Evolutionary conservation across 148 eudicot species (phyloP), one percentile per base, ranked within the genome.

Genomic region (Oxyria digyna): DNA sequence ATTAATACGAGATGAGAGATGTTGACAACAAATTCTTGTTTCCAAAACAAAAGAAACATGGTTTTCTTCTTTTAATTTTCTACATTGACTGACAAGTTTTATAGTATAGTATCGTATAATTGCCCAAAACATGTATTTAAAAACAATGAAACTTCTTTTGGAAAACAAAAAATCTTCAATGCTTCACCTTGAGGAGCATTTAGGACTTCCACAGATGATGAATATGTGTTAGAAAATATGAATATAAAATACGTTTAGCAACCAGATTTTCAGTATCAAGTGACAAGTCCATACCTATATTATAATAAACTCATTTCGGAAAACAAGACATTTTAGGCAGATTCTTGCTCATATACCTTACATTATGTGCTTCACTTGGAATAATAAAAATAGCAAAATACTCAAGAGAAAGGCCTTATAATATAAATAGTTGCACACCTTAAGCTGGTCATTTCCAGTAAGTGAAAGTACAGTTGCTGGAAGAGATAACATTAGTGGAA

Each of bases 401-500:
- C 49, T 45, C 3, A 38, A 38, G 41, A 45, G 49, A 18, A 45
- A 45, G 49, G 6, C 17, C 20, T 45, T 45, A 45, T 4, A 15
- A 15, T 18, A 45, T 45, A 15, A 45, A 45, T 15, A 45, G 49
- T 1, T 45, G 59, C 77, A 72, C 74, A 89, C 98, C 96, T 89
- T 89, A 66, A 93, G 91, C 68, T 81, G 85, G 75, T 87, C 96
- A 33, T 85, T 80, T 52, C 67, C 72, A 67, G 91, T 83, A 68
- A 83, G 74, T 62, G 98, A 93, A 70, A 93, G 73, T 75, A 93
- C 96, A 21, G 87, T 76, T 43, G 91, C 75, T 66, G 89, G 91
- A 70, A 89, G 85, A 38, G 98, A 89, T 59, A 86, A 76, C 67
- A 93, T 85, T 74, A 93, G 76, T 49, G 96, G 98, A 74, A 82